Conservation (phyloP, 257 asterid genomes). For the Fraxinus pennsylvanica region DNA sequence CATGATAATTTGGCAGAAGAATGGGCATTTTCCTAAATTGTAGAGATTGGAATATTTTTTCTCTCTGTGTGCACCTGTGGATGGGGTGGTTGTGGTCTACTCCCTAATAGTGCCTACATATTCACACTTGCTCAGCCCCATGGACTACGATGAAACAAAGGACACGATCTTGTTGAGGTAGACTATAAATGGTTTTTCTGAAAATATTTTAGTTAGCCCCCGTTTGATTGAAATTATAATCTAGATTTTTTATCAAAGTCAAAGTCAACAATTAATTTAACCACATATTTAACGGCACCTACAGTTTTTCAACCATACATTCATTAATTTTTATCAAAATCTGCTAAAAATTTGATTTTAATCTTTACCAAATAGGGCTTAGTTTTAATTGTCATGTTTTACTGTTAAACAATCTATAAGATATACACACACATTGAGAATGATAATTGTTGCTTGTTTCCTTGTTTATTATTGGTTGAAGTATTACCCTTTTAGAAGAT, state of each 20-base stretch:
- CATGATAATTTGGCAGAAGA: background rate
- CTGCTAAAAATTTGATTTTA: too few relatives aligned
- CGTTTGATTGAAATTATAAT: too few relatives aligned
- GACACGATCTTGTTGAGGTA: background rate
- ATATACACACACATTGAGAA: background rate
- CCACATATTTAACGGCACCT: too few relatives aligned
- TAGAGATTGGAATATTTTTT: background rate
- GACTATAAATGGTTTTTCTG: too few relatives aligned
- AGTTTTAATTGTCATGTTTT: too few relatives aligned
- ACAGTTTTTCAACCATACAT: too few relatives aligned
- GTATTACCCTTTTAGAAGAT: background rate
- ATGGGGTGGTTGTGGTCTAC: background rate
- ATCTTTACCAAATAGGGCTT: too few relatives aligned
- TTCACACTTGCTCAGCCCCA: background rate
- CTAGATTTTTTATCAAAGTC: too few relatives aligned
- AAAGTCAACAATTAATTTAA: too few relatives aligned
- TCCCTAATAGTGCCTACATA: background rate
- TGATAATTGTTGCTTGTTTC: background rate
- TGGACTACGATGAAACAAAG: background rate
- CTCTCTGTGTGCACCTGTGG: background rate
- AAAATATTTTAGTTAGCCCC: too few relatives aligned
- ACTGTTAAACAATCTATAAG: background rate
- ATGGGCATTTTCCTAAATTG: background rate
- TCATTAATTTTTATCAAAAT: too few relatives aligned
- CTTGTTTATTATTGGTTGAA: background rate